Percentiles rank a stretch among this genome's conserved stretches.
These are phyloP conservation scores for Alternaria sp. DNA, from an alignment of 2,329 filamentous ascomycete species.

Conservation along the genomic window DNA sequence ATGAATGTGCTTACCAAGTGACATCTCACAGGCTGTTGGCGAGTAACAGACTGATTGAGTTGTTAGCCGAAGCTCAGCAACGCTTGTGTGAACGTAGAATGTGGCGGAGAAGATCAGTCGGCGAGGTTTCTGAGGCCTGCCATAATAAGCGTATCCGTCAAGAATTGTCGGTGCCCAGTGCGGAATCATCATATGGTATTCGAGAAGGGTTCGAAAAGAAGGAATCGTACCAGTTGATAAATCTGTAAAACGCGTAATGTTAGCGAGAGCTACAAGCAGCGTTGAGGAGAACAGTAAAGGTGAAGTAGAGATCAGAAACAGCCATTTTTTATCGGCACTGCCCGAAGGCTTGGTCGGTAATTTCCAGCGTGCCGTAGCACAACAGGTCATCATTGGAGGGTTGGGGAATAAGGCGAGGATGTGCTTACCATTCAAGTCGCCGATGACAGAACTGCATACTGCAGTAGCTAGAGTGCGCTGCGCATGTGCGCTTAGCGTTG, in stretches of 20 bases:
- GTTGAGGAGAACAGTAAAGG: slow-evolving; percentile 14
- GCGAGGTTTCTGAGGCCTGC: slow-evolving; percentile 99
- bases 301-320: slow-evolving; percentile 50
- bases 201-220: slow-evolving; percentile 18
- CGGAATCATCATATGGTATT: slow-evolving; percentile 77
- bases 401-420: not conserved
- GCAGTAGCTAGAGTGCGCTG: not conserved
- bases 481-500: not conserved
- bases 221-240: slow-evolving; percentile 35
- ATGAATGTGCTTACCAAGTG: slow-evolving; percentile 29
- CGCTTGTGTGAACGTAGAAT: not conserved
- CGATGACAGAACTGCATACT: not conserved
- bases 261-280: slow-evolving; percentile 23
- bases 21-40: not conserved
- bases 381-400: slow-evolving; percentile 50
- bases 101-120: slow-evolving; percentile 74
- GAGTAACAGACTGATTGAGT: not conserved
- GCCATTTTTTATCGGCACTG: slow-evolving; percentile 53
- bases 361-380: slow-evolving; percentile 56
- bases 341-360: slow-evolving; percentile 55
- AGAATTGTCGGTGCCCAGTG: slow-evolving; percentile 94
- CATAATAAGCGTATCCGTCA: slow-evolving; percentile 87
- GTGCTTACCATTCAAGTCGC: slow-evolving; percentile 11
- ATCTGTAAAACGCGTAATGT: slow-evolving; percentile 15
- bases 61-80: slow-evolving; percentile 21